Evolutionary conservation across 495 filamentous ascomycete species (phyloP), one percentile per base, ranked within the genome.

Genomic region (Evernia prunastri): DNA sequence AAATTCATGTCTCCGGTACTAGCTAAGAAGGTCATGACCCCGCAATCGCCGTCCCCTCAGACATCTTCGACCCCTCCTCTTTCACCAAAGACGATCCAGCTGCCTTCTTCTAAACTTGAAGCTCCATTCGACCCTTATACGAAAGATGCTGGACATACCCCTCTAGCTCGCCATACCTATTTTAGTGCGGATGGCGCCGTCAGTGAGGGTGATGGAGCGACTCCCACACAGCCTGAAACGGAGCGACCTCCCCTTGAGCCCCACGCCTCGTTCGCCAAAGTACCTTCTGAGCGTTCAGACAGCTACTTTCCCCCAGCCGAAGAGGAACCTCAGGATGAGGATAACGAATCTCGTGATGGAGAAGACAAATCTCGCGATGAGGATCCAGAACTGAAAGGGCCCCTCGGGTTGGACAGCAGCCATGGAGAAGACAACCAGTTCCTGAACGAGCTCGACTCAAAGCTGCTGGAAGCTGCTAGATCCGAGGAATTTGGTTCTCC

Each of bases 111-210:
- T 31, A n/a, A 43, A 20, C 37, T 67, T 20, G 29, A 40, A 7
- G 49, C 47, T 31, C 56, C 60, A 37, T 20, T 51, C 3, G 65
- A 67, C 17, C 58, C 60, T 11, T 57, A 64, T 27, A 62, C 54
- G 4, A 63, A 58, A 40, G 49, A 71, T 42, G 69, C 69, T 23
- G 69, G 69, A 18, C 67, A 71, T 43, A 71, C 69, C 23, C 69
- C 69, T 8, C 23, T 68, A 15, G 62, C 63, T 37, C 58, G 59
- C 11, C 31, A 59, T n/a, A 45, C 68, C 12, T 58, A 45, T 42
- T 36, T 56, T 37, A 53, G 51, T 27, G n/a, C 58, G 9, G 69
- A 69, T 27, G 60, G 67, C 15, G 35, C 64, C 9, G 36, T 33
- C 12, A 64, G 60, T 45, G 49, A 25, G n/a, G 60, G 39, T 23